Conservation (phyloP, 306 rosid genomes). For the Pyrus pyrifolia region DNA sequence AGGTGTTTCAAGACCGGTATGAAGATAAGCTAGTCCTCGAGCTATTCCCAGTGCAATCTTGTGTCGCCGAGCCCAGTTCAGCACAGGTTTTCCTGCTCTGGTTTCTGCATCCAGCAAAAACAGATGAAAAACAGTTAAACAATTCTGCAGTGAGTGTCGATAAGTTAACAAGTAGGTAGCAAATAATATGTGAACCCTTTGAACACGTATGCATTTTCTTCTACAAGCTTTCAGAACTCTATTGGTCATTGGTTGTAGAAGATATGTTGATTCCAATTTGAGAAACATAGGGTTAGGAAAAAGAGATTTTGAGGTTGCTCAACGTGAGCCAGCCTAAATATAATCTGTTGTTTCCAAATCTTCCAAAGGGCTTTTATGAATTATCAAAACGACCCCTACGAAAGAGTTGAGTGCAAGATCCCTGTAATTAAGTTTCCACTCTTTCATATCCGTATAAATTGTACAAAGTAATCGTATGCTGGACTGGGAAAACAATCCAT, state of each 20-base stretch:
- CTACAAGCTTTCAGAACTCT: neutral
- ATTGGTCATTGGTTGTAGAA: neutral
- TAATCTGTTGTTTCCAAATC: neutral
- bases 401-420: neutral
- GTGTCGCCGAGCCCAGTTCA: conserved; percentile 97
- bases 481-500: neutral
- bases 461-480: neutral
- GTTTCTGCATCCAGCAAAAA: conserved; percentile 47
- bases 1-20: conserved; percentile 76
- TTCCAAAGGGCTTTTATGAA: neutral
- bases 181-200: neutral
- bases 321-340: neutral
- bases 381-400: neutral
- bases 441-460: neutral
- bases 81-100: conserved; percentile 77
- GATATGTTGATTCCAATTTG: neutral
- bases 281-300: neutral
- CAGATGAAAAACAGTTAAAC: conserved; percentile 5
- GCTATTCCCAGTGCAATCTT: conserved; percentile 87
- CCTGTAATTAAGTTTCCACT: neutral
- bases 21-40: conserved; percentile 85
- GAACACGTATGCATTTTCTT: neutral
- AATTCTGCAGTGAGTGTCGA: neutral
- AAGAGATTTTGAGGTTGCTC: neutral
- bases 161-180: neutral